phyloP scores from a whole-genome alignment of 169 alveolate species.

The Eimeria acervulina region DNA sequence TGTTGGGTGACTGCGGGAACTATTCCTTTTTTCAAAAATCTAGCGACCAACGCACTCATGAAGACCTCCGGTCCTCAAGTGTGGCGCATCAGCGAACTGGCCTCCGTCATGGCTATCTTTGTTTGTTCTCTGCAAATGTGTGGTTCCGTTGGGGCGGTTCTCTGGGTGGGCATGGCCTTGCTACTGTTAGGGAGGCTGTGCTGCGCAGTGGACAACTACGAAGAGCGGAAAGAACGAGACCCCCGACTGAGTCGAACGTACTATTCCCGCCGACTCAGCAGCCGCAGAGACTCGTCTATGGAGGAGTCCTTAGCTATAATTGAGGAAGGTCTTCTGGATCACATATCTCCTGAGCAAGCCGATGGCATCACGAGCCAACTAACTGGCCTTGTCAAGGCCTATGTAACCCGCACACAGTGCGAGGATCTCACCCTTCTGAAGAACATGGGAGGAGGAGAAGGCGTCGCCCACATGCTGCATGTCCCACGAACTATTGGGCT shows the following conservation, averaged over 20 bases:
- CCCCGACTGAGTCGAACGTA: conserved; percentile 40
- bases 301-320: conserved; percentile 49
- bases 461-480: conserved; percentile 75
- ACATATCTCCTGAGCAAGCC: conserved; percentile 26
- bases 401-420: conserved; percentile 77
- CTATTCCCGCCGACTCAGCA: conserved; percentile 54
- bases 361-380: conserved; percentile 37
- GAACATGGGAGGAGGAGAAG: conserved; percentile 82
- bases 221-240: neutral
- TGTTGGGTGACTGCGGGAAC: conserved; percentile 66
- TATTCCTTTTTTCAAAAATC: conserved; percentile 74
- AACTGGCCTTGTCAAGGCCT: conserved; percentile 79
- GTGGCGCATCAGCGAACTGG: conserved; percentile 81
- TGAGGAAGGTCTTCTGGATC: conserved; percentile 67
- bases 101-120: conserved; percentile 30
- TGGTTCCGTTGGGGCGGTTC: conserved; percentile 7
- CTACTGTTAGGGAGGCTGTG: conserved; percentile 50
- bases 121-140: conserved; percentile 33
- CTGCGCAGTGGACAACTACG: conserved; percentile 73
- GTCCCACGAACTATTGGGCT: conserved; percentile 65
- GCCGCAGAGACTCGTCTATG: conserved; percentile 53
- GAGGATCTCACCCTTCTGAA: conserved; percentile 80
- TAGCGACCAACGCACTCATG: conserved; percentile 60
- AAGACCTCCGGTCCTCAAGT: conserved; percentile 57
- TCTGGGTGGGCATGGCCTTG: conserved; percentile 70